Evolutionary conservation across 192 early-diverging fungal species (phyloP).

Genomic region (Rhizophlyctis rosea): DNA sequence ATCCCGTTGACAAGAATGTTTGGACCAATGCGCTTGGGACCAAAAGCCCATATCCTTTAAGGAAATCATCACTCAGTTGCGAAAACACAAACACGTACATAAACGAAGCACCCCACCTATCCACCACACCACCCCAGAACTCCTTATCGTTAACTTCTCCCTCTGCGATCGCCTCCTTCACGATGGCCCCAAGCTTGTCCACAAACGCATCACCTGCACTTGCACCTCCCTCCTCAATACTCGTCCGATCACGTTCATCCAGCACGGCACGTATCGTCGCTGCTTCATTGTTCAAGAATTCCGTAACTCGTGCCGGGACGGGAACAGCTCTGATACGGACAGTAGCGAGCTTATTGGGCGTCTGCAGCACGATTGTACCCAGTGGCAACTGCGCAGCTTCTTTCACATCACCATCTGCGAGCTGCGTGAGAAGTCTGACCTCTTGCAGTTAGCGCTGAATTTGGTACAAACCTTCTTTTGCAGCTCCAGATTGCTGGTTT

Average conservation of each 20-base stretch:
- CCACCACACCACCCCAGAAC: constrained; percentile 40
- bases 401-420: neutral
- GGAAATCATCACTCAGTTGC: neutral
- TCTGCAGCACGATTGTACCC: constrained; percentile 61
- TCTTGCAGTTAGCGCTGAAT: constrained; percentile 1
- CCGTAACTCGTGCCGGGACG: constrained; percentile 60
- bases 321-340: constrained; percentile 68
- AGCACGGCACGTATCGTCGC: constrained; percentile 53
- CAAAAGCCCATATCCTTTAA: constrained; percentile 74
- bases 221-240: constrained; percentile 22
- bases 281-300: constrained; percentile 52
- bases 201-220: constrained; percentile 35
- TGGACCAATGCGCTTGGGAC: constrained; percentile 75
- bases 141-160: constrained; percentile 44
- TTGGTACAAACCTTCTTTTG: constrained; percentile 13
- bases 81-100: constrained; percentile 6
- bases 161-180: constrained; percentile 47
- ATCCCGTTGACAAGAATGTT: constrained; percentile 75
- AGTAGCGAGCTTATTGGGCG: constrained; percentile 56
- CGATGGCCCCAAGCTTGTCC: constrained; percentile 33
- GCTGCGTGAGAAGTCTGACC: neutral
- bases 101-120: constrained; percentile 43
- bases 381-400: constrained; percentile 37
- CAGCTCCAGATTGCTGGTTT: neutral
- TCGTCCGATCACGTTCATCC: constrained; percentile 40